Evolutionary conservation across 2,329 filamentous ascomycete genomes (phyloP).

Genomic region (Monosporascus sp.): DNA sequence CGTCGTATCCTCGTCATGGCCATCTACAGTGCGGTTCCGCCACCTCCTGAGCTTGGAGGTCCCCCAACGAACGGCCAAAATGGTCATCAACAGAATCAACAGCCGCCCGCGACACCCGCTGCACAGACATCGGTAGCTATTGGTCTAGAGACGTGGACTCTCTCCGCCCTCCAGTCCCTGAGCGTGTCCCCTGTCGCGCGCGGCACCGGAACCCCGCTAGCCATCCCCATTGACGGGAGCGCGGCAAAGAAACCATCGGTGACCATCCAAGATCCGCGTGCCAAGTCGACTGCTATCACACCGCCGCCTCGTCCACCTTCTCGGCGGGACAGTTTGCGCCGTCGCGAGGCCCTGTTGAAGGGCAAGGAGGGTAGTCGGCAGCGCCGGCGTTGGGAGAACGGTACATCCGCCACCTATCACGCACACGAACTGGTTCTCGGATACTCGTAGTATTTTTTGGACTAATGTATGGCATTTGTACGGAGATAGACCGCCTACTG

Average conservation of each 20-base stretch:
- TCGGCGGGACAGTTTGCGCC: conserved; percentile 48
- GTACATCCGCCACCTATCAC: conserved; percentile 40
- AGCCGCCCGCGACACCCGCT: conserved; percentile 16
- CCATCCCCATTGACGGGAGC: conserved; percentile 68
- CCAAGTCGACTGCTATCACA: conserved; percentile 19
- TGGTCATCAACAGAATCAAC: conserved; percentile 13
- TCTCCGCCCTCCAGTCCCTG: conserved; percentile 50
- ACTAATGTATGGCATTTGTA: conserved; percentile 3
- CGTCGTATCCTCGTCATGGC: conserved; percentile 25
- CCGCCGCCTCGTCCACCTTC: conserved; percentile 40
- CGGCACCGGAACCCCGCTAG: conserved; percentile 58
- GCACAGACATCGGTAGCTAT: conserved; percentile 31
- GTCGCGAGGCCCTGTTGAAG: conserved; percentile 73
- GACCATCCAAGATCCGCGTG: conserved; percentile 22
- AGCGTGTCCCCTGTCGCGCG: conserved; percentile 50
- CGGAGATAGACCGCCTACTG: conserved; percentile 67
- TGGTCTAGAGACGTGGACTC: conserved; percentile 65
- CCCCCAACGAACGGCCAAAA: conserved; percentile 13
- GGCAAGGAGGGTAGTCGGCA: conserved; percentile 87
- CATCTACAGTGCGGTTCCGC: conserved; percentile 49
- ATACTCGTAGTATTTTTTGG: neutral
- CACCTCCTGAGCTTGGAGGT: conserved; percentile 35
- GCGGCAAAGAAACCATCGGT: conserved; percentile 24
- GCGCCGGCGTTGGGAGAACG: conserved; percentile 90
- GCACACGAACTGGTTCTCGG: neutral